Evolutionary conservation across 345 rosid genomes (phyloP).

Genomic region (Angophora floribunda): DNA sequence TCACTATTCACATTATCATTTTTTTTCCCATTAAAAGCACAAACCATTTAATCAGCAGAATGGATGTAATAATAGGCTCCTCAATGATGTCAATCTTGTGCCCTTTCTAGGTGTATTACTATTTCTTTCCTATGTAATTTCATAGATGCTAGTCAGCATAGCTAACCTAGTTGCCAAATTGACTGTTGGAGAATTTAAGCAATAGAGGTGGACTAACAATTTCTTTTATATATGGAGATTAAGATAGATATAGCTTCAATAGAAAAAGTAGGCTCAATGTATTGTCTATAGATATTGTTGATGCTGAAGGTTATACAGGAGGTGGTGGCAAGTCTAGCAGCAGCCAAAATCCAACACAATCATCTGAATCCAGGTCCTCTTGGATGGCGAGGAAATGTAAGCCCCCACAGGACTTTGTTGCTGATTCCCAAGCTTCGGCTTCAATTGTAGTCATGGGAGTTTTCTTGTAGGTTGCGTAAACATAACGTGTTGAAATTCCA

Average conservation of each 20-base stretch:
- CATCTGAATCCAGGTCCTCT: slow-evolving; percentile 80
- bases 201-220: not conserved
- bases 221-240: not conserved
- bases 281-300: not conserved
- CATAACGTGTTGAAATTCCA: slow-evolving; percentile 73
- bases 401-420: slow-evolving; percentile 78
- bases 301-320: slow-evolving; percentile 33
- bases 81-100: not conserved
- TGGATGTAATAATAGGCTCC: not conserved
- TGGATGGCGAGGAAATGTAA: slow-evolving; percentile 92
- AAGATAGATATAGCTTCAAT: not conserved
- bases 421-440: slow-evolving; percentile 95
- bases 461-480: slow-evolving; percentile 68
- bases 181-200: not conserved
- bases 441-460: slow-evolving; percentile 58
- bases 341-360: slow-evolving; percentile 93
- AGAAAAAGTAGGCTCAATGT: not conserved
- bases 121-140: not conserved
- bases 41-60: not conserved
- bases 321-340: slow-evolving; percentile 79
- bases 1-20: not conserved
- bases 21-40: not conserved
- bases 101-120: not conserved
- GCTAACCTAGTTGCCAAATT: not conserved
- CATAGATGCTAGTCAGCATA: not conserved